Evolutionary conservation across 805 yeast genomes (phyloP), one percentile per base, ranked within the genome.

Genomic region (Danielia oregonensis): DNA sequence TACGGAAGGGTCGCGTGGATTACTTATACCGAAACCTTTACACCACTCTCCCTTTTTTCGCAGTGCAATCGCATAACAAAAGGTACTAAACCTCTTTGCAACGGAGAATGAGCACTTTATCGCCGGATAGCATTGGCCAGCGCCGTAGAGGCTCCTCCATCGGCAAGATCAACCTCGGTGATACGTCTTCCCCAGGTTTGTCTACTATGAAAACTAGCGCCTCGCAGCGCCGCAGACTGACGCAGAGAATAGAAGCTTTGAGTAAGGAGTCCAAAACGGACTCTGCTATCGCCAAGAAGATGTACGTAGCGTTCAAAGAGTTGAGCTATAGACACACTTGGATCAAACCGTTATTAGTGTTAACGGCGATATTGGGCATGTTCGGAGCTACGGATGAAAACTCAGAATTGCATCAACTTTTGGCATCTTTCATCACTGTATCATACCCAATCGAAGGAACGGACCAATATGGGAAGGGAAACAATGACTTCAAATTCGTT

Each of bases 391-490:
- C 85, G 2, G 78, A 77, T 14, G 76, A 82, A 46, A 69, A 68
- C 36, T 69, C 86, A 0, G 63, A 65, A 24, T 54, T 78, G 14
- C 86, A 86, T 55, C 74, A 77, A 3, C 32, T 47, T 14, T 61
- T 87, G 38, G 78, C 75, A 49, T 69, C 68, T 57, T 79, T 85
- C 59, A 69, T 87, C 25, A 58, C 74, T 4, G 68, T 84, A 10
- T 79, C 93, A 0, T 84, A 87, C 54, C 68, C 68, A 30, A 69
- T 79, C 27, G 76, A 68, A 15, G 79, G 74, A 17, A 70, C 85
- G 1, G 74, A 78, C 34, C 77, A 75, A 35, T 93, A 89, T 57
- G 97, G 86, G 17, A 93, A 93, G 61, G 99, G 99, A 37, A 65
- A 55, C 29, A 78, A 79, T 51, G 99, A 93, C 62, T 74, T 88